A percentile compares a stretch with the other conserved stretches of the same genome.
Conservation (phyloP, 495 filamentous ascomycete genomes). For the Aspergillus hancockii region DNA sequence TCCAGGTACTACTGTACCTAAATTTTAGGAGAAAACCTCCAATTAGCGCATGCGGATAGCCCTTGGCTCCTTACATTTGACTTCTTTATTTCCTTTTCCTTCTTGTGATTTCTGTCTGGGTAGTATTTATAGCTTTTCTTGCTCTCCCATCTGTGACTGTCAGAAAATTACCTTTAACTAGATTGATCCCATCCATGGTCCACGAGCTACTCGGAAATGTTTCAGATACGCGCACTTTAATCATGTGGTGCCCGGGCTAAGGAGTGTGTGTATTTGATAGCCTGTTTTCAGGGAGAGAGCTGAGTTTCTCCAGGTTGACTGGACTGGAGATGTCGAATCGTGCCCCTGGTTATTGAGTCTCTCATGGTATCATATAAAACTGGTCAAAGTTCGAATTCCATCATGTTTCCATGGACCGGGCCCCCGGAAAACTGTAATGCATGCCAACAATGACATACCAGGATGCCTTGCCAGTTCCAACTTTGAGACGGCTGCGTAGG, state of each 20-base stretch:
- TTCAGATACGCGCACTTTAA: background rate
- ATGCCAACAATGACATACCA: background rate
- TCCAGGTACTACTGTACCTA: no score
- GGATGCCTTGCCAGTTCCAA: slow-evolving; percentile 10
- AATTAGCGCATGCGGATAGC: background rate
- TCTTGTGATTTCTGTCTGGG: background rate
- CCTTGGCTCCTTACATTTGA: background rate
- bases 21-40: background rate
- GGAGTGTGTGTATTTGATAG: background rate
- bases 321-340: background rate
- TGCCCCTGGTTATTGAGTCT: background rate
- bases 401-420: background rate
- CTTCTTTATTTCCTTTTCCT: background rate
- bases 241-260: background rate
- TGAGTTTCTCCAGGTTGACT: background rate
- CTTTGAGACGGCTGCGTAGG: slow-evolving; percentile 8
- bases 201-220: background rate
- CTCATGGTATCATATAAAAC: background rate
- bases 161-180: background rate
- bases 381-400: background rate
- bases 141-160: background rate
- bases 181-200: no score
- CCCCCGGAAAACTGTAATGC: background rate
- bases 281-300: background rate
- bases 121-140: background rate